phyloP scores from a whole-genome alignment of 768 basidiomycete genomes.

The Leccinum longicurvipes region DNA sequence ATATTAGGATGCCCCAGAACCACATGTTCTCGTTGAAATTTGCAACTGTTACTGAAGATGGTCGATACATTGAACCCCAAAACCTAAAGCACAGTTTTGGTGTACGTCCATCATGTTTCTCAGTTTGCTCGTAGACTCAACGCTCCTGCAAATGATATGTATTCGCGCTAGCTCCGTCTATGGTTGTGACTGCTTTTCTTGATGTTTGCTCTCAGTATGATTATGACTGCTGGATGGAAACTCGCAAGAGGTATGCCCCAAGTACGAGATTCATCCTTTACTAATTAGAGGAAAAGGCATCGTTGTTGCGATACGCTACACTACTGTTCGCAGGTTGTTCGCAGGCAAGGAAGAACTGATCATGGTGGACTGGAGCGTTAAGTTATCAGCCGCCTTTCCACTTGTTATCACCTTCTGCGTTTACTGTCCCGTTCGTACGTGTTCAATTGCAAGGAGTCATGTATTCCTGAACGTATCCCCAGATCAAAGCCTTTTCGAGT shows the following conservation, averaged over 20 bases:
- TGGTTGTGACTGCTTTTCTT: background rate
- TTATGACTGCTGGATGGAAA: slow-evolving; percentile 55
- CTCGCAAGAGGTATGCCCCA: slow-evolving; percentile 55
- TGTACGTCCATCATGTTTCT: slow-evolving; percentile 37
- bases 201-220: slow-evolving; percentile 46
- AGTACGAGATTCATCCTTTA: background rate
- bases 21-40: slow-evolving; percentile 78
- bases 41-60: slow-evolving; percentile 63
- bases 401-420: slow-evolving; percentile 69
- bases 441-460: background rate
- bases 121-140: background rate
- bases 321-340: no score
- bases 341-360: slow-evolving; percentile 59
- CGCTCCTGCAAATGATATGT: slow-evolving; percentile 56
- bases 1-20: slow-evolving; percentile 61
- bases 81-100: slow-evolving; percentile 76
- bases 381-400: slow-evolving; percentile 69
- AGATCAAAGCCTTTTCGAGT: slow-evolving; percentile 50
- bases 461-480: background rate
- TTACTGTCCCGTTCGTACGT: slow-evolving; percentile 63
- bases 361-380: slow-evolving; percentile 57
- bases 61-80: slow-evolving; percentile 60
- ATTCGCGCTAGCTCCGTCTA: slow-evolving; percentile 49
- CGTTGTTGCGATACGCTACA: slow-evolving; percentile 62
- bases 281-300: slow-evolving; percentile 43